Evolutionary conservation across 2,329 filamentous ascomycete genomes (phyloP), one percentile per base, ranked within the genome.

Genomic region (Arthrinium puccinioides): DNA sequence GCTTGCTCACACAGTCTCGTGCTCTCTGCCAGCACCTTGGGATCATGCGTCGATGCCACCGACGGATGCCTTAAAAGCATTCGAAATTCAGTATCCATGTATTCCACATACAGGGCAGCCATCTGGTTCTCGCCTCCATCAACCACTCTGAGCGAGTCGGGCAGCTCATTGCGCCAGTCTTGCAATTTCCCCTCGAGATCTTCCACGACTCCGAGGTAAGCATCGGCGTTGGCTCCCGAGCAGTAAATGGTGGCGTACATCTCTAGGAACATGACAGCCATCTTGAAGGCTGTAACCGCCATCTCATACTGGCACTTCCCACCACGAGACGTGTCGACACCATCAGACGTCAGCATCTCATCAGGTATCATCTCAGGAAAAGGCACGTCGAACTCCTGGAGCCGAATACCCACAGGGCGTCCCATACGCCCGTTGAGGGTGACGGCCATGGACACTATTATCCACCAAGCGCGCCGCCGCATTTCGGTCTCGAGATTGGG

Each of bases 381-480:
- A 43, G 87, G 85, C 24, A 85, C 76, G 50, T 94, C 87, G 47
- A 88, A 83, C 45, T 92, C 85, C 36, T 85, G 78, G 4, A 80
- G 64, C 9, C 77, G 74, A 32, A 92, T 72, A 2, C 81, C 76
- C 73, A 92, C 84, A 1, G 87, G 87, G 13, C 81, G 72, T 14
- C 87, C 87, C 24, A 89, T 74, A 40, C 84, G 85, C 15, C 84
- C 84, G 47, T 79, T 79, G 9, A 90, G 64, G n/a, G 76, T 77
- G 9, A 84, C 69, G 42, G 79, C 72, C 11, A 88, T 68, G 5
- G 72, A 67, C 27, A 88, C 61, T 9, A 89, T 69, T 6, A 70
- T 70, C 83, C 85, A 94, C 67, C 87, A 94, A 1, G 80, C 70
- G 13, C 87, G 72, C 61, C 89, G 89, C 18, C 86, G 74, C 59